Conservation (phyloP, 2,329 filamentous ascomycete species). For the Juglanconis oblonga region DNA sequence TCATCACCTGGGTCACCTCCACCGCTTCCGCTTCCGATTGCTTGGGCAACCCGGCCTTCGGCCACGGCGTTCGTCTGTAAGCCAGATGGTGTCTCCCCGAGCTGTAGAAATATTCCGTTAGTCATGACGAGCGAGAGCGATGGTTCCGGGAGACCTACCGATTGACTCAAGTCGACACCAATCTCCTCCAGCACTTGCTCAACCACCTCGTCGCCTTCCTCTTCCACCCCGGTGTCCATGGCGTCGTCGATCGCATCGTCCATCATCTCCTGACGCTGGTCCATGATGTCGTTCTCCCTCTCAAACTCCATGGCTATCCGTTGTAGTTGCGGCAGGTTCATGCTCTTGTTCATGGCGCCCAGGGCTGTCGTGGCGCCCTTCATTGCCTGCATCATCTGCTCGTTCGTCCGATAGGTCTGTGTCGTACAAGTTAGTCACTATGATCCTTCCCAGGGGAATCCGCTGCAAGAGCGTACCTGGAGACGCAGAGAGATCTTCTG, state of each 20-base stretch:
- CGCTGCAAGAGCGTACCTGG: slow-evolving; percentile 57
- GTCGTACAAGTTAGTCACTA: neutral
- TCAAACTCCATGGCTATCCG: slow-evolving; percentile 99
- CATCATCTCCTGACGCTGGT: slow-evolving; percentile 99
- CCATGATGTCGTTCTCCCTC: slow-evolving; percentile 98
- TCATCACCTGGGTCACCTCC: slow-evolving; percentile 70
- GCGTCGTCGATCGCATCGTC: slow-evolving; percentile 97
- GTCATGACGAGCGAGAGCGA: slow-evolving; percentile 9
- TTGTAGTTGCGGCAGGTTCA: slow-evolving; percentile 94
- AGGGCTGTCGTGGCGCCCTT: slow-evolving; percentile 92
- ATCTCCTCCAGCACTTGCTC: slow-evolving; percentile 97
- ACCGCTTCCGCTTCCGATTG: slow-evolving; percentile 68
- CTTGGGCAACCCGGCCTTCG: slow-evolving; percentile 80
- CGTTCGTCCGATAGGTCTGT: slow-evolving; percentile 94
- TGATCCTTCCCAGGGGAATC: neutral
- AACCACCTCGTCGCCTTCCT: slow-evolving; percentile 94
- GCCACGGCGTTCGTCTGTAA: slow-evolving; percentile 70
- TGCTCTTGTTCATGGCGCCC: slow-evolving; percentile 94
- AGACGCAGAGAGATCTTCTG: slow-evolving; percentile 94
- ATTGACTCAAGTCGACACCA: slow-evolving; percentile 85
- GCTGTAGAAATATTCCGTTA: slow-evolving; percentile 48
- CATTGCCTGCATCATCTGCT: slow-evolving; percentile 99
- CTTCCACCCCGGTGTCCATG: slow-evolving; percentile 84
- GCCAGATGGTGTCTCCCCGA: slow-evolving; percentile 86
- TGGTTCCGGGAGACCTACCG: slow-evolving; percentile 56